These are phyloP conservation scores for Sclerotinia spermophila DNA, from an alignment of 2,329 filamentous ascomycete species.

Conservation along the genomic window DNA sequence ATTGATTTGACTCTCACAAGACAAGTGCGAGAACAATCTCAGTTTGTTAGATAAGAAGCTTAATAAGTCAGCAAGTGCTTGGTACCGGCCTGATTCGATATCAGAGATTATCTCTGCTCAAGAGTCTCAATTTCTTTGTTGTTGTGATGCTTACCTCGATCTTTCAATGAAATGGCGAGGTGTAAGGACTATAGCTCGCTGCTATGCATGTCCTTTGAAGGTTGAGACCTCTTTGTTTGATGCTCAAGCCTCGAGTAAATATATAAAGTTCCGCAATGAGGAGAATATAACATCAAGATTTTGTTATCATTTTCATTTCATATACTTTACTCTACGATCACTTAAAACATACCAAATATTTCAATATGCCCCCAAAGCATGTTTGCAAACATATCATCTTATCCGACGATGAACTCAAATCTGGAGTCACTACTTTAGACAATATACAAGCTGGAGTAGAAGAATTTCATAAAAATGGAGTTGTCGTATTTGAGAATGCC, in stretches of 20 bases:
- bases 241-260: not conserved
- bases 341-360: not conserved
- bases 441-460: conserved; percentile 14
- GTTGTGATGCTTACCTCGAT: not conserved
- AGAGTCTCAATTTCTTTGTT: not conserved
- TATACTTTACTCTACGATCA: not conserved
- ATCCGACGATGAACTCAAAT: conserved; percentile 9
- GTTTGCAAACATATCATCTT: not conserved
- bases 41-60: too few relatives aligned
- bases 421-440: conserved; percentile 2
- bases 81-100: not conserved
- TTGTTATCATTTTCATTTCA: not conserved
- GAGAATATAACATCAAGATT: not conserved
- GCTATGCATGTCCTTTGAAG: conserved; percentile 5
- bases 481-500: conserved; percentile 17
- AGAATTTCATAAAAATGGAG: conserved; percentile 12
- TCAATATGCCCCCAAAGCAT: not conserved
- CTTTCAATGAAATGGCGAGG: not conserved
- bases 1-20: not conserved
- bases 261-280: not conserved
- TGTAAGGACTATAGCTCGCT: not conserved
- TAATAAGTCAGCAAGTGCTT: not conserved
- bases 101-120: not conserved
- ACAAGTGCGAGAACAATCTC: not conserved
- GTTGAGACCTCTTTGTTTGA: not conserved